Percentiles rank a stretch among this genome's conserved stretches.
Evolutionary conservation across 2,329 filamentous ascomycete species (phyloP).

Genomic region (Xylaria polymorpha): DNA sequence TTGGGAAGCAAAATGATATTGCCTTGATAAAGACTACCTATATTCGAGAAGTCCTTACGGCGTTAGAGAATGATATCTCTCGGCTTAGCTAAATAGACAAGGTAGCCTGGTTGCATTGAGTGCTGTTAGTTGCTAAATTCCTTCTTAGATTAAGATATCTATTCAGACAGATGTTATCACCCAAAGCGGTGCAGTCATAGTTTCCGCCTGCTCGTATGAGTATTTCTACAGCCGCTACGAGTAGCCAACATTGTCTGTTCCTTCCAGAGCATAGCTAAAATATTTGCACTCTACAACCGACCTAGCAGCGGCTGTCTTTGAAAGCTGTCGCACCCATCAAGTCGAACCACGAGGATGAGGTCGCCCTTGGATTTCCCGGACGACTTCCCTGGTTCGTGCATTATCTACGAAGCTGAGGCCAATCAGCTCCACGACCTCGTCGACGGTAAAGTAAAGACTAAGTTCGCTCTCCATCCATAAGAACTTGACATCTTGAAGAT

Average conservation of each 20-base stretch:
- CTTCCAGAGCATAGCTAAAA: not conserved
- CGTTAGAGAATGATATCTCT: not conserved
- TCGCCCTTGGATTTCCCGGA: conserved; percentile 67
- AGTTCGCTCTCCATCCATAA: conserved; percentile 75
- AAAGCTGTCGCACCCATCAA: conserved; percentile 6
- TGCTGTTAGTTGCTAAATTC: not conserved
- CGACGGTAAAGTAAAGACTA: conserved; percentile 69
- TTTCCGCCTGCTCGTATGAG: not conserved
- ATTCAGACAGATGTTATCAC: not conserved
- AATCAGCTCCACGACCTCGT: conserved; percentile 72
- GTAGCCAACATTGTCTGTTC: not conserved
- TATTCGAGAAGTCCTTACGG: not conserved
- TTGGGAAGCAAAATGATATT: not conserved
- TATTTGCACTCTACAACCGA: not conserved
- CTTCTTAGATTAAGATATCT: not conserved
- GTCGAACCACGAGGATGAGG: conserved; percentile 54
- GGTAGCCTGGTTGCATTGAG: not conserved
- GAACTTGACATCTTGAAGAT: conserved; percentile 71
- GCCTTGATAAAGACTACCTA: not conserved
- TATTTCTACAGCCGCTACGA: not conserved
- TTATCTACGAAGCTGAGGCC: conserved; percentile 74
- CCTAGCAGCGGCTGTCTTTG: not conserved
- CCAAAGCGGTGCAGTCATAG: not conserved
- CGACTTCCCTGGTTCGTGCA: conserved; percentile 66
- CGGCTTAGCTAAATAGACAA: not conserved